These are phyloP conservation scores for Melanomma pulvis-pyrius DNA, from an alignment of 495 filamentous ascomycete genomes.

Conservation along the genomic window DNA sequence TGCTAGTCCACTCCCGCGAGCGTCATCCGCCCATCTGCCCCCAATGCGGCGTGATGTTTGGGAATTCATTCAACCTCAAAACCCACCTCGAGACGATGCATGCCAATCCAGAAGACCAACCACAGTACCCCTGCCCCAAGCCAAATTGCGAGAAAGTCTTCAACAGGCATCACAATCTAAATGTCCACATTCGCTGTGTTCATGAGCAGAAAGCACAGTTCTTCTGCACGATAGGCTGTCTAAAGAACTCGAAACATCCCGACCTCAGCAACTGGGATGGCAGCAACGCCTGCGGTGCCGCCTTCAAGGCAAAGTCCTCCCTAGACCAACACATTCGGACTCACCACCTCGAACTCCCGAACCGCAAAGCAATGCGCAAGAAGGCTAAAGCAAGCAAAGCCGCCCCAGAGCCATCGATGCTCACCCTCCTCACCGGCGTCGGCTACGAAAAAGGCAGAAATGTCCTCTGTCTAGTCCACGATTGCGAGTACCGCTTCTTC, in stretches of 20 bases:
- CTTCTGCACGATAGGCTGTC: constrained; percentile 70
- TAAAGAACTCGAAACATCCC: constrained; percentile 52
- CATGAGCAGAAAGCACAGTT: constrained; percentile 71
- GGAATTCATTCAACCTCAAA: constrained; percentile 60
- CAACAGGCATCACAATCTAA: constrained; percentile 76
- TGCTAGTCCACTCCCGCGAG: constrained; percentile 70
- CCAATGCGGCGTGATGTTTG: constrained; percentile 68
- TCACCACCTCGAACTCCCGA: constrained; percentile 65
- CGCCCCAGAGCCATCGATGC: constrained; percentile 10
- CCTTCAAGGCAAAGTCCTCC: constrained; percentile 69
- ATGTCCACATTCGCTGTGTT: constrained; percentile 71
- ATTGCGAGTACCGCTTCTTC: constrained; percentile 63
- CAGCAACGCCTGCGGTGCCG: constrained; percentile 66
- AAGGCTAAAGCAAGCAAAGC: constrained; percentile 4
- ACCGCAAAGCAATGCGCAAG: constrained; percentile 19
- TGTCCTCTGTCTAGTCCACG: constrained; percentile 57
- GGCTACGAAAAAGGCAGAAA: constrained; percentile 60
- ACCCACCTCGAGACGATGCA: constrained; percentile 51
- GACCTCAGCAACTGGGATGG: constrained; percentile 63
- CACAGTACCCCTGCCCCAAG: constrained; percentile 61
- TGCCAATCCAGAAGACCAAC: constrained; percentile 51
- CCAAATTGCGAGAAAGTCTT: constrained; percentile 70
- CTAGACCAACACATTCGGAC: constrained; percentile 82
- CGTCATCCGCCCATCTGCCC: constrained; percentile 75
- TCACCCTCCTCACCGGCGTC: constrained; percentile 59